Evolutionary conservation across 345 rosid species (phyloP).

Genomic region (Salix caprea): DNA sequence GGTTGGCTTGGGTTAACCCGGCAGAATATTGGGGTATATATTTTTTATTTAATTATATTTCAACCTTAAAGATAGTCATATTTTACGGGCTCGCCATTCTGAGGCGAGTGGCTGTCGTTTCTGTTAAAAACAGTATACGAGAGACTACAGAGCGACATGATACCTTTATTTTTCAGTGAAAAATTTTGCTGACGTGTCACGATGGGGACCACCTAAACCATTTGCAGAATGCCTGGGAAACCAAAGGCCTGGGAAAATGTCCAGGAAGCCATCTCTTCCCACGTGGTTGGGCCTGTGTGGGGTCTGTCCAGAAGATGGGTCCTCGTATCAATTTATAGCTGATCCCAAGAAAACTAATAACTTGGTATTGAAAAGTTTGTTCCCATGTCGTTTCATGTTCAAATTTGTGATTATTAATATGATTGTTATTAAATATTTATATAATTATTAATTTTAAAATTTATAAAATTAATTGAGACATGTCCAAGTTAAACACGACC

Average conservation of each 20-base stretch:
- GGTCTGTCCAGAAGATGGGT: background rate
- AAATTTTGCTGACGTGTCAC: constrained; percentile 3
- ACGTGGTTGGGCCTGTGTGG: constrained; percentile 24
- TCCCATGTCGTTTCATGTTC: too few relatives aligned
- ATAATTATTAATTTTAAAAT: too few relatives aligned
- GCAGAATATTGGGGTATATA: constrained; percentile 37
- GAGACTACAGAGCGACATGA: background rate
- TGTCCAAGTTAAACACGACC: too few relatives aligned
- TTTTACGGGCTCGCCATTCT: constrained; percentile 25
- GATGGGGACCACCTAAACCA: constrained; percentile 9
- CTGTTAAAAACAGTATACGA: constrained; percentile 8
- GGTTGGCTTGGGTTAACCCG: constrained; percentile 50
- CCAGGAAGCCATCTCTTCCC: constrained; percentile 5
- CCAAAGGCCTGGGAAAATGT: background rate
- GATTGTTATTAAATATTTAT: too few relatives aligned
- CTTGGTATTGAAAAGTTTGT: too few relatives aligned
- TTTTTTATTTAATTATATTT: background rate
- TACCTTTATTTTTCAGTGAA: background rate
- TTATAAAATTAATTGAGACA: too few relatives aligned
- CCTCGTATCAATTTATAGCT: too few relatives aligned
- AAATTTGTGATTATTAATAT: too few relatives aligned
- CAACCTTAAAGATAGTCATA: background rate
- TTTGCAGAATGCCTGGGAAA: background rate
- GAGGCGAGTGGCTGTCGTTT: constrained; percentile 15
- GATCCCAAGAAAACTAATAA: too few relatives aligned